Evolutionary conservation across 2,329 filamentous ascomycete genomes (phyloP), one percentile per base, ranked within the genome.

Genomic region (Curvularia sp.): DNA sequence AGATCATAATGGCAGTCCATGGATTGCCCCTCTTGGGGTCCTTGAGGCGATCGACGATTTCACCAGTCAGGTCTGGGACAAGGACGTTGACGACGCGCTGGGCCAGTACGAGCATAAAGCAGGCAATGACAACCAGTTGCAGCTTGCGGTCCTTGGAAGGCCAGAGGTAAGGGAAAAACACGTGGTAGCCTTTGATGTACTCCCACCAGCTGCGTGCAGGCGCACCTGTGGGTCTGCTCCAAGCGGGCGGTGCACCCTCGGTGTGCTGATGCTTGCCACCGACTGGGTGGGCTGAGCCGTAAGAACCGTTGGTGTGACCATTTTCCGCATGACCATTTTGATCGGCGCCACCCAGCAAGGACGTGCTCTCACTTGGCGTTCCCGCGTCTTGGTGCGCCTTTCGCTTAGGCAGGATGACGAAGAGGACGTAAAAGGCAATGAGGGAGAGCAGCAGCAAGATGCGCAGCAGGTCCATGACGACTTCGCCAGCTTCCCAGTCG

Each of bases 121-220:
- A 98, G 47, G 93, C 70, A 19, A 96, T 75, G 19, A 97, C 92
- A 53, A 93, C 84, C 23, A 92, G 65, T 79, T 97, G 89, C 54
- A 99, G 82, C 63, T 82, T 84, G 36, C 83, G 80, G 49, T 92
- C 88, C 72, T 94, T 94, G 70, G 88, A 90, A 0, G 95, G 95
- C 95, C 95, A 99, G 57, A 98, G 86, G 74, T 98, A 99, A 0
- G 93, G 94, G 75, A 98, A 96, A 79, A 99, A 97, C 50, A 97
- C 83, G 12, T 89, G 91, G 77, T 98, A 99, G 45, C 94, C 93
- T 63, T 89, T 88, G 60, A 97, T 81, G 76, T 99, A 99, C 74
- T 98, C 93, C 87, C 91, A 96, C 95, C 95, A 99, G 51, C 89
- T 95, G 66, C 91, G 92, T 67, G 91, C 90, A 2, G 92, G 93